Evolutionary conservation across 345 rosid species (phyloP).

Genomic region (Carallia brachiata): DNA sequence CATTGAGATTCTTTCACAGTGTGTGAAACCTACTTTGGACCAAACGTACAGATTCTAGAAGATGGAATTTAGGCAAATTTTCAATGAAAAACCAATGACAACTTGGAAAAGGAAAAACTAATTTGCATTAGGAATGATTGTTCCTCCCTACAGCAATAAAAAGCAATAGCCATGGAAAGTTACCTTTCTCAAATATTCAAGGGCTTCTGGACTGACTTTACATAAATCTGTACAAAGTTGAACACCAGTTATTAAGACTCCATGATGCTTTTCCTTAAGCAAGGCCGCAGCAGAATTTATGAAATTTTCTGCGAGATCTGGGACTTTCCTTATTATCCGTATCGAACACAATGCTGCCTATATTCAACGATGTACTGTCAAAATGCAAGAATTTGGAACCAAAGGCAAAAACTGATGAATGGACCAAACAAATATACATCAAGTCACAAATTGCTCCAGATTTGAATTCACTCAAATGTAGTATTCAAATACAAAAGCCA

Average conservation of each 20-base stretch:
- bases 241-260: conserved; percentile 92
- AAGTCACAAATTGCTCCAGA: neutral
- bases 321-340: conserved; percentile 93
- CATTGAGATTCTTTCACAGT: neutral
- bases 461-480: too few relatives aligned
- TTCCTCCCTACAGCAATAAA: neutral
- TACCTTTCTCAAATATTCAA: conserved; percentile 88
- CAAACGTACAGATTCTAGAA: conserved; percentile 6
- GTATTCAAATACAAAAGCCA: too few relatives aligned
- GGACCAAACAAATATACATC: conserved; percentile 8
- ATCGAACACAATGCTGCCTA: conserved; percentile 98
- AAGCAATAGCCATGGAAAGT: conserved; percentile 13
- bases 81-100: neutral
- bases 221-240: conserved; percentile 95
- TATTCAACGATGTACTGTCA: conserved; percentile 23
- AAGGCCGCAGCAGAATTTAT: conserved; percentile 80
- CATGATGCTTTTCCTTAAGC: conserved; percentile 98
- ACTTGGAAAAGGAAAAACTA: neutral
- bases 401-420: neutral
- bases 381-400: conserved; percentile 23
- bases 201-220: conserved; percentile 83
- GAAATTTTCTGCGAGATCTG: conserved; percentile 98
- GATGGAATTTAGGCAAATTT: neutral
- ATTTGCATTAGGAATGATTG: neutral
- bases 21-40: neutral